Evolutionary conservation across 2,329 filamentous ascomycete species (phyloP).

Genomic region (Botrytis aclada): DNA sequence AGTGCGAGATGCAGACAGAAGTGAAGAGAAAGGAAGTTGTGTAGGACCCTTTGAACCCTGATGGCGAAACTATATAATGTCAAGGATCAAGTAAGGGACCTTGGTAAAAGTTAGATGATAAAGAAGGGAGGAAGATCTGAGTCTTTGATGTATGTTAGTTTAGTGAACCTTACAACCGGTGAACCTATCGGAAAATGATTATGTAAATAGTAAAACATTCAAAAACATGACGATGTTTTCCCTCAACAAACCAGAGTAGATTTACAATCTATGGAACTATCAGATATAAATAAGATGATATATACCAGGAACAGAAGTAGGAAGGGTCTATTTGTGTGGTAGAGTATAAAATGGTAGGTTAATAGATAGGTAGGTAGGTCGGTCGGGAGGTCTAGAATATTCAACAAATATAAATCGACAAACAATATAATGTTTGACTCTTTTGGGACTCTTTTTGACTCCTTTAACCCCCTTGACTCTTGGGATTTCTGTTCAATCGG

Average conservation of each 20-base stretch:
- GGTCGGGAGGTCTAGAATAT: background rate
- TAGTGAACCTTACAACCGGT: background rate
- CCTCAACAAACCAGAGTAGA: background rate
- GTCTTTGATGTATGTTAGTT: background rate
- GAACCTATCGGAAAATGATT: background rate
- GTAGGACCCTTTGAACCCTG: background rate
- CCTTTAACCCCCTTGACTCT: background rate
- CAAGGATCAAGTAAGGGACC: background rate
- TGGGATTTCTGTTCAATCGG: background rate
- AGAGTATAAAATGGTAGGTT: background rate
- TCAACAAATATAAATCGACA: background rate
- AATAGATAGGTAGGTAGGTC: background rate
- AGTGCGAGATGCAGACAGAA: background rate
- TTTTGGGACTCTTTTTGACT: background rate
- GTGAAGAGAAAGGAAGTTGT: background rate
- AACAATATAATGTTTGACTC: too few relatives aligned
- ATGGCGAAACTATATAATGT: background rate
- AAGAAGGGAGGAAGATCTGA: background rate
- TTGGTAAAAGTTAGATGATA: background rate
- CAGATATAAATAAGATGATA: background rate
- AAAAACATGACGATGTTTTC: background rate
- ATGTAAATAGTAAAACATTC: background rate
- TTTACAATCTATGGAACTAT: background rate
- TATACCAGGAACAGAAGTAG: background rate
- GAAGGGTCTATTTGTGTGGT: background rate